Evolutionary conservation across 139 green algal genomes (phyloP), one percentile per base, ranked within the genome.

Genomic region (Coelastrella sp.): DNA sequence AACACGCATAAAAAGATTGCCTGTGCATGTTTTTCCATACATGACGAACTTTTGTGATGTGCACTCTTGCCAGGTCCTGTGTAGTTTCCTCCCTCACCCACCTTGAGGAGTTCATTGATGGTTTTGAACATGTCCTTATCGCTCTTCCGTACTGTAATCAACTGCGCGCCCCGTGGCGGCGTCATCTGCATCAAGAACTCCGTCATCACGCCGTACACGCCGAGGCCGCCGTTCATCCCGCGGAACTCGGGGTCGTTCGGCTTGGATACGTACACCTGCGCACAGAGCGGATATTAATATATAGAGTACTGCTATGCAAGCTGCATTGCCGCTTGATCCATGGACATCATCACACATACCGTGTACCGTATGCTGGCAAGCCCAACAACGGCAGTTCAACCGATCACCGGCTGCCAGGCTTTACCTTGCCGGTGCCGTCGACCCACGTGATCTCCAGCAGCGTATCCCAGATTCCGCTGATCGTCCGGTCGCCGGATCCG

Each of bases 111-210:
- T 13, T 57, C 25, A 5, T 85, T 19, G 6, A 85, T 71, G 45
- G 57, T 32, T 13, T 51, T 5, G 37, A 78, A 37, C 64, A 85
- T 85, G 79, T 85, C 79, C 0, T 51, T 60, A 45, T 85, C 79
- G 25, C 30, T 76, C 25, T 34, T 51, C 5, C n/a, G 15, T 11
- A 78, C 32, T 17, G 79, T 85, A 6, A 50, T 79, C 17, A 85
- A 66, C 3, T 30, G 40, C 21, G 79, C 71, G 64, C 41, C 27
- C 5, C 27, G 51, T 4, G 79, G 43, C 2, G 79, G 66, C 17
- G 79, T 85, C 64, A 85, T 51, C 27, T 85, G 79, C 6, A 85
- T 43, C 32, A 69, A 7, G 38, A 84, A 48, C 79, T 85, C 79
- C 5, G 79, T 85, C 66, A 85, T 79, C 11, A 85, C 37, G 6